These are phyloP conservation scores for Fusarium floridanum DNA, from an alignment of 2,329 filamentous ascomycete genomes.

Conservation along the genomic window DNA sequence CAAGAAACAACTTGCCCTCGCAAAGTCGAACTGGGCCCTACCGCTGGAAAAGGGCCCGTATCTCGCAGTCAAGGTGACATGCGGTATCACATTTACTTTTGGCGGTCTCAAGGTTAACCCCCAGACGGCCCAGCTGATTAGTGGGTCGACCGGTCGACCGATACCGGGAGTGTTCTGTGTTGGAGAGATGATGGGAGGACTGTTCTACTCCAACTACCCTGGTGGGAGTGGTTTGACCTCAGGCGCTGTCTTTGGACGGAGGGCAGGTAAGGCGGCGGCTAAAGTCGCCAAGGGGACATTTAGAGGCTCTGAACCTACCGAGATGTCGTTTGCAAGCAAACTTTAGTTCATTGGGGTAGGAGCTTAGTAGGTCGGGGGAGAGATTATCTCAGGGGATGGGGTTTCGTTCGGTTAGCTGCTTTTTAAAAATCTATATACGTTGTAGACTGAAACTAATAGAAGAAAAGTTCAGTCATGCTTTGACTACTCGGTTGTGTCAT, in stretches of 20 bases:
- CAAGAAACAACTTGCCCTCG: slow-evolving; percentile 55
- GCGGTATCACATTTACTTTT: slow-evolving; percentile 78
- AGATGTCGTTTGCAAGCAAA: background rate
- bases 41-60: slow-evolving; percentile 69
- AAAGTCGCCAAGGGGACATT: background rate
- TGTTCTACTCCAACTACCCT: slow-evolving; percentile 74
- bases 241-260: slow-evolving; percentile 65
- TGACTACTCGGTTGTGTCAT: too few relatives aligned
- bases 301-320: too few relatives aligned
- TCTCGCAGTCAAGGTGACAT: slow-evolving; percentile 73
- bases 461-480: too few relatives aligned
- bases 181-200: slow-evolving; percentile 75
- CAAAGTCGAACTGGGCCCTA: slow-evolving; percentile 77
- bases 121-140: slow-evolving; percentile 65
- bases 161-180: slow-evolving; percentile 70
- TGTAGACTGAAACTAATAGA: too few relatives aligned
- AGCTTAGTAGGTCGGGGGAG: background rate
- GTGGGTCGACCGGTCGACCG: slow-evolving; percentile 54
- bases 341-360: background rate
- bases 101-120: slow-evolving; percentile 71
- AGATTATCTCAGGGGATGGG: background rate
- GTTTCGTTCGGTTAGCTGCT: background rate
- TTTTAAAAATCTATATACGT: background rate
- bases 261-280: slow-evolving; percentile 53
- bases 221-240: slow-evolving; percentile 73